Evolutionary conservation across 2,329 filamentous ascomycete genomes (phyloP).

Genomic region (Epichloe sp.): DNA sequence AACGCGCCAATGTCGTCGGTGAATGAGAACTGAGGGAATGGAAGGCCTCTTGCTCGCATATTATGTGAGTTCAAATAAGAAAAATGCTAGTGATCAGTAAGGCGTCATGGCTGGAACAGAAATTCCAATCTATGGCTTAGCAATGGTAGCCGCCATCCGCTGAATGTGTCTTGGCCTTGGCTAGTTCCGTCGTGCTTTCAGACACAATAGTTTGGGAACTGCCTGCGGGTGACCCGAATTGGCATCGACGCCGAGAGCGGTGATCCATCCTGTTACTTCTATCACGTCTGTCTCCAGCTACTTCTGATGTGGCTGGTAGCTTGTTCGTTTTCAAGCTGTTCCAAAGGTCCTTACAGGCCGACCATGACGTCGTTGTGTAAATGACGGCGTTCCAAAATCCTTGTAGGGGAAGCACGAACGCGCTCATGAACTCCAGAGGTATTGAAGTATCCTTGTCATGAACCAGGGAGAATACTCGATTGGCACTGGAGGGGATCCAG

Average conservation of each 20-base stretch:
- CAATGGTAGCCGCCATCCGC: constrained; percentile 16
- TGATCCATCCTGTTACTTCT: not conserved
- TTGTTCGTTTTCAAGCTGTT: constrained; percentile 21
- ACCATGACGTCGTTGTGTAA: constrained; percentile 57
- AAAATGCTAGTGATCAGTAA: too few species aligned
- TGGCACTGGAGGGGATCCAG: constrained; percentile 60
- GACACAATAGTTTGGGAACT: constrained; percentile 28
- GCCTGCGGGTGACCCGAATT: constrained; percentile 20
- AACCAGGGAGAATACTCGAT: constrained; percentile 59
- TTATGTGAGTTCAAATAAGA: too few species aligned
- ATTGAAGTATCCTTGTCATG: constrained; percentile 39
- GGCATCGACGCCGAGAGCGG: not conserved
- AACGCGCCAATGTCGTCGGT: too few species aligned
- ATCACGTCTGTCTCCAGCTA: constrained; percentile 15
- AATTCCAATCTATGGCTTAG: not conserved
- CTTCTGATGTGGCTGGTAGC: constrained; percentile 20
- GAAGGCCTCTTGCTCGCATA: too few species aligned
- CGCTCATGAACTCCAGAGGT: constrained; percentile 54
- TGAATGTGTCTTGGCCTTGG: constrained; percentile 24
- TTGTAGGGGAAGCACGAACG: constrained; percentile 66
- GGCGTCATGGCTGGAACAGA: too few species aligned
- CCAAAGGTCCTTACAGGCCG: constrained; percentile 41
- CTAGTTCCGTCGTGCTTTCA: constrained; percentile 39
- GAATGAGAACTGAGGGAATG: too few species aligned
- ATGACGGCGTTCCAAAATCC: constrained; percentile 78